Evolutionary conservation across 768 basidiomycete species (phyloP).

Genomic region (Pleurotus platypus): DNA sequence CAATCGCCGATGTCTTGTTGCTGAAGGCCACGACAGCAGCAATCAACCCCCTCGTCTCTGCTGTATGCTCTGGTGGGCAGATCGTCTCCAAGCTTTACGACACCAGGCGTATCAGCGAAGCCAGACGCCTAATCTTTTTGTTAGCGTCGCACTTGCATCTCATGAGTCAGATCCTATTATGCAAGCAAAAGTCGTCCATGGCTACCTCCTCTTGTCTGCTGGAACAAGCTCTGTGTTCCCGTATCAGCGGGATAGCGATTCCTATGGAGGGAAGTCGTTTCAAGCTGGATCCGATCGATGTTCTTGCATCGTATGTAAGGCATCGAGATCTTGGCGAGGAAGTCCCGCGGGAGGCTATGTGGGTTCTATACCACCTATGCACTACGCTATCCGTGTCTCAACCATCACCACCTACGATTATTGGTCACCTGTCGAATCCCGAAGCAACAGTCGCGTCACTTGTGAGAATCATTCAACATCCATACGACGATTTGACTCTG

Average conservation of each 20-base stretch:
- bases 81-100: conserved; percentile 57
- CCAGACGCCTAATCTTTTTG: conserved; percentile 61
- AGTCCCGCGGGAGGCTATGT: conserved; percentile 65
- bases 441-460: conserved; percentile 65
- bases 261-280: conserved; percentile 41
- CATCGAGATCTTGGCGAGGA: conserved; percentile 55
- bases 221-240: conserved; percentile 73
- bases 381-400: conserved; percentile 58
- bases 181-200: conserved; percentile 48
- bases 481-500: conserved; percentile 71
- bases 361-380: conserved; percentile 64
- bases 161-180: conserved; percentile 56
- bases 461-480: conserved; percentile 72
- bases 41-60: conserved; percentile 74
- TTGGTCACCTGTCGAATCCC: conserved; percentile 75
- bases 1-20: conserved; percentile 68
- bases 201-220: conserved; percentile 57
- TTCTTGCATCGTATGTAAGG: conserved; percentile 64
- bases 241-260: conserved; percentile 46
- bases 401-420: conserved; percentile 67
- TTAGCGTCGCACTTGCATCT: conserved; percentile 66
- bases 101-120: conserved; percentile 67
- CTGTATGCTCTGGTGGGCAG: conserved; percentile 59
- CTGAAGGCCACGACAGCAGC: conserved; percentile 75
- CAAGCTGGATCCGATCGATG: conserved; percentile 70